Evolutionary conservation across 208 protist species (phyloP).

Genomic region (Acanthamoeba royreba): DNA sequence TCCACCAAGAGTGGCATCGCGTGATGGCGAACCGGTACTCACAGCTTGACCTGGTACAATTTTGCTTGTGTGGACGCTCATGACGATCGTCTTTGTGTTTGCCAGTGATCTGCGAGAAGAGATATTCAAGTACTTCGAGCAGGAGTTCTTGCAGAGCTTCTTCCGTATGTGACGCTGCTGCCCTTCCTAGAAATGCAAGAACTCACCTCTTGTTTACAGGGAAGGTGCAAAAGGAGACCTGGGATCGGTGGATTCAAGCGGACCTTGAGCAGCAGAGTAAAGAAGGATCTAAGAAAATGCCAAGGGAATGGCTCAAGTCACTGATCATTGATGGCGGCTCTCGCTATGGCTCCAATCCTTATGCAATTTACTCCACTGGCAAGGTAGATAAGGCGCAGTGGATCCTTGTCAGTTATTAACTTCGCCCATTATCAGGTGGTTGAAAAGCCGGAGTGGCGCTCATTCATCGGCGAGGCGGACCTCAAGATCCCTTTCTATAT

Average conservation of each 20-base stretch:
- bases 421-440: neutral
- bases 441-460: neutral
- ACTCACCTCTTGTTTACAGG: neutral
- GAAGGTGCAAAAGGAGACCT: neutral
- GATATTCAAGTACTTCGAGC: slow-evolving; percentile 34
- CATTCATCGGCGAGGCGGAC: slow-evolving; percentile 16
- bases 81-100: neutral
- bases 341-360: neutral
- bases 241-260: neutral
- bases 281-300: neutral
- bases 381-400: neutral
- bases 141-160: slow-evolving; percentile 24
- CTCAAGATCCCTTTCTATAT: slow-evolving; percentile 37
- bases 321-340: neutral
- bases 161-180: neutral
- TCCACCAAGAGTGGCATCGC: slow-evolving; percentile 29
- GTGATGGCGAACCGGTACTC: slow-evolving; percentile 23
- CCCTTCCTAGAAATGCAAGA: too few relatives aligned
- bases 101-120: neutral
- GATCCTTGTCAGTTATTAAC: neutral
- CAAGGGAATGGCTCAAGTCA: neutral
- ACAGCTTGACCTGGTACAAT: neutral
- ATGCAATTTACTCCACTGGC: neutral
- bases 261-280: neutral
- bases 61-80: neutral